These are phyloP conservation scores for Penicillium antarcticum DNA, from an alignment of 495 filamentous ascomycete species.

Conservation along the genomic window DNA sequence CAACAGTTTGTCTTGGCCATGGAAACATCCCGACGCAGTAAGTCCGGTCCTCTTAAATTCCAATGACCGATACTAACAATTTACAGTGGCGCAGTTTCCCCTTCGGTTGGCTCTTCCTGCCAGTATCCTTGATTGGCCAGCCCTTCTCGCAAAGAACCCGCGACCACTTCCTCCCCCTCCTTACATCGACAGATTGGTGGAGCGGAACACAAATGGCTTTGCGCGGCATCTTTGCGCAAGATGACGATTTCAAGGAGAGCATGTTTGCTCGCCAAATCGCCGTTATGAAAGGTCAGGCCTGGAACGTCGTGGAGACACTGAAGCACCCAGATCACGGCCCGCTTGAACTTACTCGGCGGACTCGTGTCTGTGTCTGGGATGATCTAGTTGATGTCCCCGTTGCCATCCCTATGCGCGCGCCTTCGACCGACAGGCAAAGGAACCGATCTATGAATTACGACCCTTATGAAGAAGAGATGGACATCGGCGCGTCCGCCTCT, in stretches of 20 bases:
- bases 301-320: slow-evolving; percentile 97
- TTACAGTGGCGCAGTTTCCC: slow-evolving; percentile 80
- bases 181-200: slow-evolving; percentile 96
- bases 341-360: slow-evolving; percentile 83
- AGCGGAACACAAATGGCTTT: slow-evolving; percentile 86
- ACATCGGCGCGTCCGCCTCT: slow-evolving; percentile 74
- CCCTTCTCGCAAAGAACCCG: slow-evolving; percentile 91
- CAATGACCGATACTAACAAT: slow-evolving; percentile 17
- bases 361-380: slow-evolving; percentile 95
- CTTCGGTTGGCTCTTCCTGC: slow-evolving; percentile 97
- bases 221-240: slow-evolving; percentile 79
- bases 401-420: slow-evolving; percentile 80
- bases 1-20: slow-evolving; percentile 97
- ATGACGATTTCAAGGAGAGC: slow-evolving; percentile 93
- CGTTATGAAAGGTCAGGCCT: slow-evolving; percentile 98
- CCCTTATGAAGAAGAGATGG: slow-evolving; percentile 77
- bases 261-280: slow-evolving; percentile 98
- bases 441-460: slow-evolving; percentile 47
- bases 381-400: slow-evolving; percentile 94
- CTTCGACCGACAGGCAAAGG: slow-evolving; percentile 71
- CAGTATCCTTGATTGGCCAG: slow-evolving; percentile 91
- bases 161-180: slow-evolving; percentile 87
- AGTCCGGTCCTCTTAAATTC: slow-evolving; percentile 16
- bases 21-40: slow-evolving; percentile 97
- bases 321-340: slow-evolving; percentile 91